Evolutionary conservation across 2,329 filamentous ascomycete species (phyloP).

Genomic region (Tolypocladium endophyticum): DNA sequence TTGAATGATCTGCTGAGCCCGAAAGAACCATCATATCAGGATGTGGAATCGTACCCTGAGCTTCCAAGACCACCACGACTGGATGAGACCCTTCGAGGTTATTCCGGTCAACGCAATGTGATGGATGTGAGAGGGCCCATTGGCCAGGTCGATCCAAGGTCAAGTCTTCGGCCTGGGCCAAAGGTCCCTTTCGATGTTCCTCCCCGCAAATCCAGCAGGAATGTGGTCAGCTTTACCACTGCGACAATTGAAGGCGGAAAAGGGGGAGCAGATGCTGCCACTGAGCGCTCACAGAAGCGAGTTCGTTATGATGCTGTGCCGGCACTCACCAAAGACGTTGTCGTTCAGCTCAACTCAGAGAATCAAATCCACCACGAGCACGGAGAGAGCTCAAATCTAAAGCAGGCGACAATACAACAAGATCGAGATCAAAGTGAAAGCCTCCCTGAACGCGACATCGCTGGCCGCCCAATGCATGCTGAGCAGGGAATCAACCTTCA

Average conservation of each 20-base stretch:
- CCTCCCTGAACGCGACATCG: conserved; percentile 13
- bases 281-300: background rate
- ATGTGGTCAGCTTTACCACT: background rate
- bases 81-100: conserved; percentile 14
- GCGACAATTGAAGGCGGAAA: background rate
- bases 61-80: conserved; percentile 12
- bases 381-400: background rate
- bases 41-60: conserved; percentile 15
- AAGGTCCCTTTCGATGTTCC: conserved; percentile 5
- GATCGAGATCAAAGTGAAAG: conserved; percentile 6
- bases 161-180: background rate
- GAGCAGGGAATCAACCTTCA: conserved; percentile 32
- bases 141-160: background rate
- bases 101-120: conserved; percentile 8
- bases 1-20: background rate
- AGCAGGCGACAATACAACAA: background rate
- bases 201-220: conserved; percentile 7
- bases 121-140: conserved; percentile 2
- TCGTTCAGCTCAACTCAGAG: conserved; percentile 1
- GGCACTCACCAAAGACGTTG: background rate
- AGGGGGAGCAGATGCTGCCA: background rate
- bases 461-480: conserved; percentile 13
- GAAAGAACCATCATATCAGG: conserved; percentile 9
- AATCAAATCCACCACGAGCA: conserved; percentile 2
- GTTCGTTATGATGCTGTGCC: background rate